phyloP scores from a whole-genome alignment of 106 monocot species.

The Acorus calamus region DNA sequence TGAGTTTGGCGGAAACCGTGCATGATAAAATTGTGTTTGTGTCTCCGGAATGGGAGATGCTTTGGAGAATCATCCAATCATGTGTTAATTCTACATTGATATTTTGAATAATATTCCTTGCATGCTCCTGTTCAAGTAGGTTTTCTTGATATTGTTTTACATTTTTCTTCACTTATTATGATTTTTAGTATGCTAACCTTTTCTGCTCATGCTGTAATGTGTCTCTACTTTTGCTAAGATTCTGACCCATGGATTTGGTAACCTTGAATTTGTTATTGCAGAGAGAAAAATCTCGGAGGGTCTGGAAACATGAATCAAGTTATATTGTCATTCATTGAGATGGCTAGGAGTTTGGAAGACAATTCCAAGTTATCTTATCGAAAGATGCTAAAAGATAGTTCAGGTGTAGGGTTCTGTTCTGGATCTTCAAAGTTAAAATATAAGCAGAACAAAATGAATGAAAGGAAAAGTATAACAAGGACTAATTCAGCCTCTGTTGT shows the following conservation, averaged over 20 bases:
- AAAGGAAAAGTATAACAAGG: conserved; percentile 36
- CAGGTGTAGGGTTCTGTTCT: conserved; percentile 31
- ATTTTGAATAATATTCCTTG: too few species aligned
- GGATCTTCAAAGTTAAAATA: conserved; percentile 47
- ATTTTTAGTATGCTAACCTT: background rate
- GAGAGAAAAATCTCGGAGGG: conserved; percentile 47
- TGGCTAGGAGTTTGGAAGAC: conserved; percentile 58
- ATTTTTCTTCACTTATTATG: background rate
- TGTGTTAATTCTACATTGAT: too few species aligned
- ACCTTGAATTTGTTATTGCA: conserved; percentile 13
- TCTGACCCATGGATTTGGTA: background rate
- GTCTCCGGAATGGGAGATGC: too few species aligned
- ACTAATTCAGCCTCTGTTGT: conserved; percentile 17
- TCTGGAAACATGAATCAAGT: conserved; percentile 62
- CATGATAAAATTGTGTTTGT: too few species aligned
- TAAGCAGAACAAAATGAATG: conserved; percentile 36
- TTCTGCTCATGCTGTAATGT: background rate
- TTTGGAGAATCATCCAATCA: too few species aligned
- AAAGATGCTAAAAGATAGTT: conserved; percentile 32
- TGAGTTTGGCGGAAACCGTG: too few species aligned
- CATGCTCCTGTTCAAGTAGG: too few species aligned
- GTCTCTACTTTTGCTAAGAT: background rate
- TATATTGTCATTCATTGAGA: conserved; percentile 54
- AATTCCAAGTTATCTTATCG: conserved; percentile 37
- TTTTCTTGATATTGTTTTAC: too few species aligned